These are phyloP conservation scores for Macrophomina phaseolina DNA, from an alignment of 2,329 filamentous ascomycete genomes.

Conservation along the genomic window DNA sequence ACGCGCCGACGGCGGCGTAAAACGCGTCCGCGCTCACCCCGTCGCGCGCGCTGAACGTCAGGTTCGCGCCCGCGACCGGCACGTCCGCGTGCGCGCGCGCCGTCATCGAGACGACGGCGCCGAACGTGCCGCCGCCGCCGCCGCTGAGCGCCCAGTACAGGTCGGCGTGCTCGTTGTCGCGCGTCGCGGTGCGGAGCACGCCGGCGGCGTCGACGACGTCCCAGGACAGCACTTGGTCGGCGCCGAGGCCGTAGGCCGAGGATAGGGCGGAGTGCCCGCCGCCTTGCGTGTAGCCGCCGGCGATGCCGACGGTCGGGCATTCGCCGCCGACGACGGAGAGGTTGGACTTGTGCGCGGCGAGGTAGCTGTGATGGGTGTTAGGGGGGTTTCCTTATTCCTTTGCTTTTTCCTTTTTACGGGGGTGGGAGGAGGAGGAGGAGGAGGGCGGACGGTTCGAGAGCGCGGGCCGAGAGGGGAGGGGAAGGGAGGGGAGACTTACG, in stretches of 20 bases:
- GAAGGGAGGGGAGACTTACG: neutral
- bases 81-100: conserved; percentile 36
- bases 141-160: conserved; percentile 45
- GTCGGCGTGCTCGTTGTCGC: conserved; percentile 37
- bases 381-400: too few relatives aligned
- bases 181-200: conserved; percentile 33
- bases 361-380: conserved; percentile 1
- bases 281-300: conserved; percentile 41
- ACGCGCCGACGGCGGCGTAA: neutral
- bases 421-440: too few relatives aligned
- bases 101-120: conserved; percentile 40
- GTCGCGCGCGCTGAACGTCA: conserved; percentile 28
- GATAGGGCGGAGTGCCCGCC: conserved; percentile 36
- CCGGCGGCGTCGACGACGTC: conserved; percentile 42
- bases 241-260: conserved; percentile 34
- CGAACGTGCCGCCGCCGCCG: conserved; percentile 42
- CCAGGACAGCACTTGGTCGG: conserved; percentile 40
- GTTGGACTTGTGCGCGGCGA: conserved; percentile 33
- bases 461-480: too few relatives aligned
- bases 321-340: conserved; percentile 37
- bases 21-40: neutral
- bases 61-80: conserved; percentile 35
- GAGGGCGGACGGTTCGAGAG: too few relatives aligned
- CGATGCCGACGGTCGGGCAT: conserved; percentile 42
- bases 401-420: too few relatives aligned